A percentile compares a stretch with the other conserved stretches of the same genome.
Conservation (phyloP, 495 filamentous ascomycete genomes). For the Penicillium tannophilum region DNA sequence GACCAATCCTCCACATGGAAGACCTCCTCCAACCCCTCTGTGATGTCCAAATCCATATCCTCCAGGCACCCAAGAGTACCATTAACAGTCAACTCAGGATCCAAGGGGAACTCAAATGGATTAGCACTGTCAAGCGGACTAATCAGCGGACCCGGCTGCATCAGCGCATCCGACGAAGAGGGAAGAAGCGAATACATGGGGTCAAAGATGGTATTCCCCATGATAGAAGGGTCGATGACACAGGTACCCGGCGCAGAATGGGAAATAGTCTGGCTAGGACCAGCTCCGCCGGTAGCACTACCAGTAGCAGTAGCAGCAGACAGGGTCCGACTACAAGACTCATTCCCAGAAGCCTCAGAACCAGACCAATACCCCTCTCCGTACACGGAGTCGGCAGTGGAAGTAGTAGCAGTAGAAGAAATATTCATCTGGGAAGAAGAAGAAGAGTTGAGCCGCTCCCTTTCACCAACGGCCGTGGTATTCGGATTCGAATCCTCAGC, state of each 20-base stretch:
- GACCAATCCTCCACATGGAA: conserved; percentile 36
- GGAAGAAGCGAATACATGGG: conserved; percentile 23
- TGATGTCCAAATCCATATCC: conserved; percentile 30
- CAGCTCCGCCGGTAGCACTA: neutral
- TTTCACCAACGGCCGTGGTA: neutral
- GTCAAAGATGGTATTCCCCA: conserved; percentile 20
- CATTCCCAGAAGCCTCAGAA: conserved; percentile 23
- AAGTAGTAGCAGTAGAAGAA: neutral
- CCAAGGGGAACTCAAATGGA: conserved; percentile 29
- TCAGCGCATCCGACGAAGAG: conserved; percentile 9
- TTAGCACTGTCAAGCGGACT: conserved; percentile 24
- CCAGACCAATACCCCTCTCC: conserved; percentile 23
- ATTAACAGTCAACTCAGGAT: conserved; percentile 24
- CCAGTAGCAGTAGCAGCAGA: neutral
- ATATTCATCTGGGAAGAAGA: neutral
- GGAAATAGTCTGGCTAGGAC: neutral
- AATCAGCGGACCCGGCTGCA: conserved; percentile 20
- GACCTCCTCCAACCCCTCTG: conserved; percentile 23
- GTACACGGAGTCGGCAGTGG: no score
- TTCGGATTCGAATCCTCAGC: neutral
- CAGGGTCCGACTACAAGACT: neutral
- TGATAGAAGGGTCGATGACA: conserved; percentile 16
- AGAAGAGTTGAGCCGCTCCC: no score
- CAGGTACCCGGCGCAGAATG: conserved; percentile 13
- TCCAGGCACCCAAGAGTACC: conserved; percentile 22